A percentile compares a stretch with the other conserved stretches of the same genome.
Conservation (phyloP, 2,329 filamentous ascomycete species). For the Neopestalotiopsis sp. region DNA sequence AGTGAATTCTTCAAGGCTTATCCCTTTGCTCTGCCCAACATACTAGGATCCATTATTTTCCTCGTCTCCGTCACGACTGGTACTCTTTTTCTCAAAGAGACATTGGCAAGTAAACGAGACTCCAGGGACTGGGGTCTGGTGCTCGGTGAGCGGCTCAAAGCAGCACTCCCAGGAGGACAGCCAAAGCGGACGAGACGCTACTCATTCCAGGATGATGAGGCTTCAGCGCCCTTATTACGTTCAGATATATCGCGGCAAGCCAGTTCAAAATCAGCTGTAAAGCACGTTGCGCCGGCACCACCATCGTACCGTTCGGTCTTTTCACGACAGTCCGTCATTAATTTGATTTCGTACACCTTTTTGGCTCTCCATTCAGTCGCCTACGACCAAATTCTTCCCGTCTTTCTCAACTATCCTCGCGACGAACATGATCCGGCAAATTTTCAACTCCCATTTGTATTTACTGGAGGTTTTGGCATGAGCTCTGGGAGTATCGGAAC, state of each 20-base stretch:
- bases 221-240: slow-evolving; percentile 60
- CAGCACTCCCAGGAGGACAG: slow-evolving; percentile 37
- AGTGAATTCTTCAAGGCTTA: slow-evolving; percentile 74
- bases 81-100: slow-evolving; percentile 84
- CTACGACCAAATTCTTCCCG: slow-evolving; percentile 86
- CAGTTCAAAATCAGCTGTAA: background rate
- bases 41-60: slow-evolving; percentile 79
- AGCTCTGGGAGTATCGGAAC: slow-evolving; percentile 78
- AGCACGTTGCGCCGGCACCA: background rate
- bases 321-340: slow-evolving; percentile 74
- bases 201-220: slow-evolving; percentile 62
- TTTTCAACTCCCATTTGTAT: slow-evolving; percentile 76
- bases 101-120: slow-evolving; percentile 73
- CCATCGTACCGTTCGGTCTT: slow-evolving; percentile 57
- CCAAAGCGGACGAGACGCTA: slow-evolving; percentile 43
- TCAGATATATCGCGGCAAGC: slow-evolving; percentile 32
- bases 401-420: slow-evolving; percentile 81
- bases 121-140: slow-evolving; percentile 76
- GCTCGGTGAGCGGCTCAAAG: slow-evolving; percentile 70
- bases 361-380: slow-evolving; percentile 83
- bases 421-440: slow-evolving; percentile 63
- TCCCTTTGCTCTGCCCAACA: slow-evolving; percentile 85
- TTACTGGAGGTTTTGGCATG: slow-evolving; percentile 80
- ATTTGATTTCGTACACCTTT: slow-evolving; percentile 79
- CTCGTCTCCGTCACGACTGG: slow-evolving; percentile 76